Evolutionary conservation across 305 asterid genomes (phyloP), one percentile per base, ranked within the genome.

Genomic region (Fraxinus greggii): DNA sequence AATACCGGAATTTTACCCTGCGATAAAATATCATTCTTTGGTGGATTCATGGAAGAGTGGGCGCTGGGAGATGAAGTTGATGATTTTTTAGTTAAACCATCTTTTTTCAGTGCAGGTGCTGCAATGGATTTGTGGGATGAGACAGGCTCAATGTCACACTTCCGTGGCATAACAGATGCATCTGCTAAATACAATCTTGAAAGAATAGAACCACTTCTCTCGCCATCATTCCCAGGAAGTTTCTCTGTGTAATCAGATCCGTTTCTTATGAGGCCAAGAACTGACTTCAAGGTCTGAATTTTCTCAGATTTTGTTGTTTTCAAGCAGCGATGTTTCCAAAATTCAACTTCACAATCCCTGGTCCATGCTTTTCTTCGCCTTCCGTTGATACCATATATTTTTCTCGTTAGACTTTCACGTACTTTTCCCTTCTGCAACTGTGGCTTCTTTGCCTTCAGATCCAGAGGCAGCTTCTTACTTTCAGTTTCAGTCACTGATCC

Each of bases 261-360:
- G 83, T 88, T 91, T 83, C 89, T 92, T 51, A 96, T 90, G 84
- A 92, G 89, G 81, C 91, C 90, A 79, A 96, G 98, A 90, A 96
- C 99, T 7, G 95, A 93, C 82, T 90, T 90, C 85, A 96, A 83
- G 21, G 98, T 88, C 89, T 94, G 91, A 89, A 94, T 81, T 84
- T 94, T 96, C 86, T 96, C 98, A 78, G 98, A 94, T 83, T 88
- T 92, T 74, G 94, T 79, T 81, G 87, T 69, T 77, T 94, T 87
- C 77, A 83, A 79, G 89, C 99, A 96, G 54, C 99, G 97, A 84
- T 94, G 93, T 88, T 91, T 96, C 99, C 99, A 96, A 83, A 96
- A 96, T 86, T 96, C 99, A 79, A 96, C 92, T 87, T 93, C 99
- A 87, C 98, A 93, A 87, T 96, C 98, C 70, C 99, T 90, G 88